phyloP scores from a whole-genome alignment of 495 filamentous ascomycete species.

The Trichocladium antarcticum region DNA sequence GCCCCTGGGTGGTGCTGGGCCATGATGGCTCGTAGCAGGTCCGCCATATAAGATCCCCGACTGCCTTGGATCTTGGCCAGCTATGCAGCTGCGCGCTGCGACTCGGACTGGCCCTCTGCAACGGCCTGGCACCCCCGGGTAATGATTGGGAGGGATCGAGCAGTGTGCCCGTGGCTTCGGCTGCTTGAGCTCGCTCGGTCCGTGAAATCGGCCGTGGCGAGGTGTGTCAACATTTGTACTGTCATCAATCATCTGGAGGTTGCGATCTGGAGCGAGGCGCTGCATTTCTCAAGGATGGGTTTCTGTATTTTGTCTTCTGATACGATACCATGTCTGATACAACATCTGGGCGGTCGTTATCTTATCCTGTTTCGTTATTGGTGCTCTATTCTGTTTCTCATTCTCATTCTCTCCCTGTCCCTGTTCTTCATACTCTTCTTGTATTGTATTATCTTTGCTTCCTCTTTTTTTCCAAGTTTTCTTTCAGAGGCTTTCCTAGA shows the following conservation, averaged over 20 bases:
- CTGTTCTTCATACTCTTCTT: too few relatives aligned
- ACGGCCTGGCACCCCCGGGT: slow-evolving; percentile 6
- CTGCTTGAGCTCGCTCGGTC: slow-evolving; percentile 15
- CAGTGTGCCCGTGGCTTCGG: slow-evolving; percentile 16
- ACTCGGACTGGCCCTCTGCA: slow-evolving; percentile 30
- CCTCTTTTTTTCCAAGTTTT: too few relatives aligned
- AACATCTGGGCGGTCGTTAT: too few relatives aligned
- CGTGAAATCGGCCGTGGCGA: neutral
- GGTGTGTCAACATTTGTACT: slow-evolving; percentile 10
- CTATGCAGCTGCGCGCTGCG: slow-evolving; percentile 17
- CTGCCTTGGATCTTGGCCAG: slow-evolving; percentile 25
- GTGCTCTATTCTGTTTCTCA: too few relatives aligned
- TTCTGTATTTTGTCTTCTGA: too few relatives aligned
- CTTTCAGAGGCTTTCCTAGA: too few relatives aligned
- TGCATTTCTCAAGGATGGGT: neutral
- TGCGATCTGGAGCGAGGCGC: neutral
- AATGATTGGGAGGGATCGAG: neutral
- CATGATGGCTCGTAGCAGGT: slow-evolving; percentile 40
- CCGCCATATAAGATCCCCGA: slow-evolving; percentile 29
- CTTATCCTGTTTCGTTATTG: too few relatives aligned
- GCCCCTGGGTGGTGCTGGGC: slow-evolving; percentile 33
- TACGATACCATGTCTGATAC: too few relatives aligned
- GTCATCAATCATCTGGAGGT: neutral
- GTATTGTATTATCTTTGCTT: too few relatives aligned
- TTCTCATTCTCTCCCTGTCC: too few relatives aligned